Evolutionary conservation across 257 asterid genomes (phyloP), one percentile per base, ranked within the genome.

Genomic region (Rehmannia glutinosa): DNA sequence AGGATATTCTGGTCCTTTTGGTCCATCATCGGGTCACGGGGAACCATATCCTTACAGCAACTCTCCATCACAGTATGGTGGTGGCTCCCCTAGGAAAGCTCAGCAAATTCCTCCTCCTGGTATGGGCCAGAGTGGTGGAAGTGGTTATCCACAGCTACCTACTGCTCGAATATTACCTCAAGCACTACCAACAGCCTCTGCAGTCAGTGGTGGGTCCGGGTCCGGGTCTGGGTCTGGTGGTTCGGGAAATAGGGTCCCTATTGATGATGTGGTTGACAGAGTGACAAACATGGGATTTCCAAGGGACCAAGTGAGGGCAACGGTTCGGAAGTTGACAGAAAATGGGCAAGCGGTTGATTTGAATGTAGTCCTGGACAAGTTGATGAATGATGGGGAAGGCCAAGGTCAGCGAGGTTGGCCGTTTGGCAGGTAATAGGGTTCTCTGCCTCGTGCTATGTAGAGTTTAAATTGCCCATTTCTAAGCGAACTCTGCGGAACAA

Each of bases 271-370:
- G 79, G 88, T 94, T n/a, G 98, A 91, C 64, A 91, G 86, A 64
- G 98, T 94, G 45, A 88, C 98, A 2, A 80, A 54, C 69, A 94
- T 91, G 98, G 99, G 99, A 60, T 94, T 94, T 73, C 53, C 97
- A 20, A 88, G 96, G 77, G 98, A 88, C 20, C 97, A 82, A 64
- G 97, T 84, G 64, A 84, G 89, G 81, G 95, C 91, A 43, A 84
- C 95, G 5, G 98, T 91, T 1, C 75, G 93, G 51, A 94, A 73
- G 77, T 80, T 94, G 78, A 94, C 95, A 6, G 99, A 91, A 74
- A 87, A 81, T 27, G 99, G 98, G n/a, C 98, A 94, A 54, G 71
- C 97, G 0, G 95, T 91, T 39, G 99, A 94, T 71, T 72, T 94
- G 86, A 94, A 94, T 74, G 65, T 84, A 17, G 99, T 94, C 33